Evolutionary conservation across 805 yeast species (phyloP).

Genomic region (Wickerhamiella spandovensis): DNA sequence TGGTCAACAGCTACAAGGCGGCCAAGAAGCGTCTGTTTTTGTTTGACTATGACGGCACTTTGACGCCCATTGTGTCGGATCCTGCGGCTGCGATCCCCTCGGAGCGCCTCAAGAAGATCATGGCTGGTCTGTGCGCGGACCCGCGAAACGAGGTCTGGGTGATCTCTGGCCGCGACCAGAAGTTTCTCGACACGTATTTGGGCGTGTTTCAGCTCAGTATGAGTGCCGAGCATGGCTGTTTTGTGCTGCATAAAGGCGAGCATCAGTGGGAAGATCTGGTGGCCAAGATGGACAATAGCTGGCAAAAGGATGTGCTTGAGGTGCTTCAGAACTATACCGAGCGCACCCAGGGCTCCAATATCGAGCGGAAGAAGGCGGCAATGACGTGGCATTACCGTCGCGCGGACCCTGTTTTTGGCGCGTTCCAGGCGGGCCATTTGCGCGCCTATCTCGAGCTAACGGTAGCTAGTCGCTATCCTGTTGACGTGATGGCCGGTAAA

Average conservation of each 20-base stretch:
- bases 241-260: constrained; percentile 57
- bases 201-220: constrained; percentile 65
- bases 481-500: constrained; percentile 94
- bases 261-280: constrained; percentile 74
- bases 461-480: constrained; percentile 54
- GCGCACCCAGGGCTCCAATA: constrained; percentile 78
- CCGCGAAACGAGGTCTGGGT: constrained; percentile 85
- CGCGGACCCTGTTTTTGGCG: constrained; percentile 87
- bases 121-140: constrained; percentile 53
- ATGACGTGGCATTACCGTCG: constrained; percentile 96
- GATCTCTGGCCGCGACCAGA: constrained; percentile 90
- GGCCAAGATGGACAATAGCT: constrained; percentile 73
- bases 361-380: constrained; percentile 85
- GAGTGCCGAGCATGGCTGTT: constrained; percentile 97
- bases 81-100: constrained; percentile 99
- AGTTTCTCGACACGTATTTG: constrained; percentile 76
- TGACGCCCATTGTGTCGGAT: constrained; percentile 90
- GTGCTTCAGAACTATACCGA: constrained; percentile 66
- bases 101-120: constrained; percentile 45
- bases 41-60: constrained; percentile 95
- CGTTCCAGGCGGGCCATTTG: constrained; percentile 67
- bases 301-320: constrained; percentile 76
- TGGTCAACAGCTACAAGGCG: constrained; percentile 43
- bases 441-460: constrained; percentile 47
- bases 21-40: constrained; percentile 65